A percentile compares a stretch with the other conserved stretches of the same genome.
phyloP scores from a whole-genome alignment of 768 basidiomycete species.

The Pisolithus microcarpus region DNA sequence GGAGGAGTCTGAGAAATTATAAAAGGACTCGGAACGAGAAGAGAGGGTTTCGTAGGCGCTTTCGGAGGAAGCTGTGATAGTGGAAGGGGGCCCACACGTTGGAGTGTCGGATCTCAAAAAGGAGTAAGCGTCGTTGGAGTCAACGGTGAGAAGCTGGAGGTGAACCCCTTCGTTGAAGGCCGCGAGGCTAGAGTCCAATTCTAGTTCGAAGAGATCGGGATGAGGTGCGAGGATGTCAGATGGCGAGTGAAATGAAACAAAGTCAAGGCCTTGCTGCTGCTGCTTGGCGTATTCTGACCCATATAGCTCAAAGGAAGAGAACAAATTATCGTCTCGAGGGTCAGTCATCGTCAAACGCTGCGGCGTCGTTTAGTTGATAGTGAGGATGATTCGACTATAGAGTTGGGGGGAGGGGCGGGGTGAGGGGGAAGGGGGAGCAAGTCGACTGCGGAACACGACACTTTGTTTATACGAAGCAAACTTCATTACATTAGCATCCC shows the following conservation, averaged over 20 bases:
- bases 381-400: too few species aligned
- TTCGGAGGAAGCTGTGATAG: slow-evolving; percentile 74
- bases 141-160: slow-evolving; percentile 56
- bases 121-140: slow-evolving; percentile 58
- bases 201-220: slow-evolving; percentile 77
- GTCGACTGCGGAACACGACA: slow-evolving; percentile 29
- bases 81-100: slow-evolving; percentile 65
- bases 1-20: slow-evolving; percentile 53
- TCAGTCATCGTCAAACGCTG: slow-evolving; percentile 23
- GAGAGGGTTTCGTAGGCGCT: slow-evolving; percentile 67
- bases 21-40: slow-evolving; percentile 61
- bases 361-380: neutral
- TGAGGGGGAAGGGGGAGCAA: neutral
- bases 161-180: slow-evolving; percentile 53
- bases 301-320: slow-evolving; percentile 28
- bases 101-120: slow-evolving; percentile 57
- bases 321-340: slow-evolving; percentile 25
- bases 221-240: slow-evolving; percentile 70
- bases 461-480: slow-evolving; percentile 6
- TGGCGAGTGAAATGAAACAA: slow-evolving; percentile 62
- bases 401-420: neutral
- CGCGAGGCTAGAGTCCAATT: slow-evolving; percentile 67
- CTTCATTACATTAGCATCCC: too few species aligned
- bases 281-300: slow-evolving; percentile 33
- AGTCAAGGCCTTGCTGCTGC: slow-evolving; percentile 43